Conservation (phyloP, 2,329 filamentous ascomycete genomes). For the Calonectria crousiana region DNA sequence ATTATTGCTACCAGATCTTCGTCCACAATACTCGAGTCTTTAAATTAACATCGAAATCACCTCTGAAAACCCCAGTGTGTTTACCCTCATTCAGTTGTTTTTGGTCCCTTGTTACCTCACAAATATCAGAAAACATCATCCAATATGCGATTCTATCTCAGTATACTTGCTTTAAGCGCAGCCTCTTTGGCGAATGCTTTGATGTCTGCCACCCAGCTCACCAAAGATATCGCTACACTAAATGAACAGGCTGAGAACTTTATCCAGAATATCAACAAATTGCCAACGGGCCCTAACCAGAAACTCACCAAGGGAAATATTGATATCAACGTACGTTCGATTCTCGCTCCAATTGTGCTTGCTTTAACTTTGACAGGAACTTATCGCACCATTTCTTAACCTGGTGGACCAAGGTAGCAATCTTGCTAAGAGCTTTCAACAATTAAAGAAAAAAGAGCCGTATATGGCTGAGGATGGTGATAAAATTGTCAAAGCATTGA, state of each 20-base stretch:
- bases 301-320: neutral
- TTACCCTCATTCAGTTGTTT: neutral
- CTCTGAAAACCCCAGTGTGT: accelerated
- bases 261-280: neutral
- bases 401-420: neutral
- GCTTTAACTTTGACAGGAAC: neutral
- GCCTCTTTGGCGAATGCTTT: neutral
- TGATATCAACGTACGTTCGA: neutral
- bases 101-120: neutral
- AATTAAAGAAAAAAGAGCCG: neutral
- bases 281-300: neutral
- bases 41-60: neutral
- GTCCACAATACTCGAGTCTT: neutral
- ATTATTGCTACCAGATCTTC: no score
- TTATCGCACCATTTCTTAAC: neutral
- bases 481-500: neutral
- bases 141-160: neutral
- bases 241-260: neutral
- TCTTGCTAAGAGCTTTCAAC: neutral
- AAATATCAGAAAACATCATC: neutral
- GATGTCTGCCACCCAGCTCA: neutral
- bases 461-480: neutral
- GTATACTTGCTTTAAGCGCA: neutral
- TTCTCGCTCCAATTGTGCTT: neutral
- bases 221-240: neutral